A percentile compares a stretch with the other conserved stretches of the same genome.
Evolutionary conservation across 495 filamentous ascomycete species (phyloP).

Genomic region (Neohortaea acidophila): DNA sequence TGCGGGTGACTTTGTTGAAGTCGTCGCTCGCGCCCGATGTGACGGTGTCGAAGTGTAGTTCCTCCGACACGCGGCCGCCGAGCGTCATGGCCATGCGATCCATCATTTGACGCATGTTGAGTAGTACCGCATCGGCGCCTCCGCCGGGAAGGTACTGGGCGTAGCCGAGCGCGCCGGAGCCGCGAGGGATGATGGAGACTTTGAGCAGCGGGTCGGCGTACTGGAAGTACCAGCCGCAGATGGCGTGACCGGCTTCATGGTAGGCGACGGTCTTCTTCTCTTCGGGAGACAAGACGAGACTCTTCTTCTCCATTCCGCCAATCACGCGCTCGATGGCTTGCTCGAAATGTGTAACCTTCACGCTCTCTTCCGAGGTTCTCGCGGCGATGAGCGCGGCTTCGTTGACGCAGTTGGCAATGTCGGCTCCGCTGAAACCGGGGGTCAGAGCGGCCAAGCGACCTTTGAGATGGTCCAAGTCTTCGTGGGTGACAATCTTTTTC

Average conservation of each 20-base stretch:
- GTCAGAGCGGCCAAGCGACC: constrained; percentile 83
- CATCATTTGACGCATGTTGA: constrained; percentile 93
- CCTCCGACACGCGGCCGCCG: constrained; percentile 83
- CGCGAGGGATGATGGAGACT: constrained; percentile 95
- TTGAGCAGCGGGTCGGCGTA: constrained; percentile 94
- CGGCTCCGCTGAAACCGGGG: constrained; percentile 89
- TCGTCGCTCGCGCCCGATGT: constrained; percentile 90
- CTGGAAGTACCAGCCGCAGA: constrained; percentile 96
- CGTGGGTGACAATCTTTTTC: constrained; percentile 77
- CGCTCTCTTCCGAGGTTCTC: constrained; percentile 54
- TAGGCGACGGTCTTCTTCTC: constrained; percentile 95
- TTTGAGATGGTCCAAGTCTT: constrained; percentile 71
- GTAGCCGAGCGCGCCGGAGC: constrained; percentile 83
- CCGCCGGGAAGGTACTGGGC: constrained; percentile 86
- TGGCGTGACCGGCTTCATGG: constrained; percentile 94
- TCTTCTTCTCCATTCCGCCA: constrained; percentile 91
- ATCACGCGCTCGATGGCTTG: constrained; percentile 94
- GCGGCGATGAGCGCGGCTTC: constrained; percentile 93
- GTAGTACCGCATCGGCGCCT: constrained; percentile 71
- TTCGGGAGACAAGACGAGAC: constrained; percentile 73
- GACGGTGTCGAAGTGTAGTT: constrained; percentile 89
- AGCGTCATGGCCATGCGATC: constrained; percentile 99
- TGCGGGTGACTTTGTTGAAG: constrained; percentile 93
- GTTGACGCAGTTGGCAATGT: constrained; percentile 96
- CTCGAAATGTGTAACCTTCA: constrained; percentile 84